Conservation (phyloP, 805 yeast genomes). For the Candida parachauliodes region DNA sequence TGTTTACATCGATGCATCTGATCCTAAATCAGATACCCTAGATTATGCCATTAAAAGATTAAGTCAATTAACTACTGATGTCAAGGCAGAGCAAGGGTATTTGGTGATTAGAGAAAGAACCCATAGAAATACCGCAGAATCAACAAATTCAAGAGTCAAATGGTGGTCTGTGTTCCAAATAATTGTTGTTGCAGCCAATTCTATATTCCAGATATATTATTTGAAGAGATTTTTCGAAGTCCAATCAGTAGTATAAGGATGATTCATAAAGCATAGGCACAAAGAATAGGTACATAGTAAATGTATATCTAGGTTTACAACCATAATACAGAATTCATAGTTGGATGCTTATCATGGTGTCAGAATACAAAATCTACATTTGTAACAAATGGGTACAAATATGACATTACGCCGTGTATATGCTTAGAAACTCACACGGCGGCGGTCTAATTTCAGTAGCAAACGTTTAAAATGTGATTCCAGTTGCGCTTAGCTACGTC, state of each 20-base stretch:
- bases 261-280: too few species aligned
- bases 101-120: slow-evolving; percentile 94
- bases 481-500: too few species aligned
- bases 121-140: slow-evolving; percentile 97
- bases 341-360: too few species aligned
- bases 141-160: slow-evolving; percentile 93
- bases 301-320: too few species aligned
- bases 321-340: too few species aligned
- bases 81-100: slow-evolving; percentile 89
- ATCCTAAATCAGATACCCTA: slow-evolving; percentile 71
- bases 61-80: slow-evolving; percentile 73
- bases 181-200: slow-evolving; percentile 77
- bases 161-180: slow-evolving; percentile 97
- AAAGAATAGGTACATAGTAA: too few species aligned
- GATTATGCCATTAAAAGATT: slow-evolving; percentile 80
- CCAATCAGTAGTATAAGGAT: slow-evolving; percentile 71
- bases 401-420: too few species aligned
- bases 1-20: slow-evolving; percentile 75
- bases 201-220: slow-evolving; percentile 90
- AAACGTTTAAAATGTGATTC: too few species aligned
- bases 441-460: too few species aligned
- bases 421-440: too few species aligned
- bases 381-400: too few species aligned
- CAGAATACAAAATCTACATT: too few species aligned
- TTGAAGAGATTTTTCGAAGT: slow-evolving; percentile 95